Base-by-base conservation (phyloP, 805 yeast genomes). In the Nakazawaea ishiwadae region DNA sequence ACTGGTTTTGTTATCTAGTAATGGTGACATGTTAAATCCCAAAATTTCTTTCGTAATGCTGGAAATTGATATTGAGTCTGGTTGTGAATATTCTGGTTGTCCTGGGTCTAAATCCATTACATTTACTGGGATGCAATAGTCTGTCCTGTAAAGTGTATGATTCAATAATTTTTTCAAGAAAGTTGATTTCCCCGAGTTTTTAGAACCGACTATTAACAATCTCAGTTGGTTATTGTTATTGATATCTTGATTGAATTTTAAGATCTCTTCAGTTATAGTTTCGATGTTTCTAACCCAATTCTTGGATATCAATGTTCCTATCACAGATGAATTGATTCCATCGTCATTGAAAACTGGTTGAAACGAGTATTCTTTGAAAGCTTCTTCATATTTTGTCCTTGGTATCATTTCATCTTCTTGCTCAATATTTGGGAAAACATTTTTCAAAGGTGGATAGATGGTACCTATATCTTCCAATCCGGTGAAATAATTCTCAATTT, bases 81-180 rank as follows among this genome's bases (percentile, higher is more conserved):
- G 93, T 7, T 66, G 65, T 0, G 89, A 78, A 48, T 71, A 79
- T 51, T 85, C 95, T 0, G 95, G 79, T 55, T 89, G 96, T 1
- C 95, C 96, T 0, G 96, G 96, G 55, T 90, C 98, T 1, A 87
- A 55, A 51, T 90, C 96, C 31, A 90, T 49, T 29, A 79, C 72
- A 16, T 72, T 68, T 3, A 81, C 60, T 0, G 63, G 54, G 0
- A 55, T 43, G 1, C 50, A 44, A 4, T 48, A 33, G 2, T 50
- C 48, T 0, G 40, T 29, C 4, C 57, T 52, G 6, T 52, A 43
- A 4, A 75, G 52, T 1, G 78, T 49, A 17, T 62, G 62, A 50
- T 85, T 84, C 4, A 76, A 42, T 5, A 87, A 55, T 2, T 76
- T 46, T 47, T 77, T 73, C 10, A 79, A 58, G 35, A 84, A 68